Evolutionary conservation across 148 eudicot species (phyloP).

Genomic region (Silene uniflora): DNA sequence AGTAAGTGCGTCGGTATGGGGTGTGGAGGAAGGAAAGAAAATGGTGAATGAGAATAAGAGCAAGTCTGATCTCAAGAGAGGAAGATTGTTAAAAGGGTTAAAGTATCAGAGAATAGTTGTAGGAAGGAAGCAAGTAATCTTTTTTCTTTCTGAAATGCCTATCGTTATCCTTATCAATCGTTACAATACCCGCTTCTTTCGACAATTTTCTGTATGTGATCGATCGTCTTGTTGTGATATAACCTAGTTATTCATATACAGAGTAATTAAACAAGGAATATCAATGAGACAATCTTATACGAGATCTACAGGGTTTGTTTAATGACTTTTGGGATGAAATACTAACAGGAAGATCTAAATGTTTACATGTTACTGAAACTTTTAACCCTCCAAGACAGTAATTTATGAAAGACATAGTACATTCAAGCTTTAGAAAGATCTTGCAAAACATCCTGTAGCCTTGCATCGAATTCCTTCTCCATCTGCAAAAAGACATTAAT

Average conservation of each 20-base stretch:
- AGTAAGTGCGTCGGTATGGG: slow-evolving; percentile 10
- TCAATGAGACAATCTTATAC: too few species aligned
- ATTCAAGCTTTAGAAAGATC: not conserved
- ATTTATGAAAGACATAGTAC: not conserved
- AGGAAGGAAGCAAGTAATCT: slow-evolving; percentile 64
- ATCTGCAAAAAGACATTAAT: not conserved
- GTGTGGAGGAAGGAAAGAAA: slow-evolving; percentile 16
- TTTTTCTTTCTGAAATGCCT: slow-evolving; percentile 28
- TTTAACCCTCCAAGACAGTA: not conserved
- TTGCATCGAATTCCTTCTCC: not conserved
- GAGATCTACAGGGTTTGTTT: not conserved
- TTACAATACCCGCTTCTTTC: not conserved
- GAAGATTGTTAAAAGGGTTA: slow-evolving; percentile 39
- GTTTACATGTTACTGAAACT: not conserved
- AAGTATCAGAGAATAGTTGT: slow-evolving; percentile 49
- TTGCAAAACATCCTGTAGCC: not conserved
- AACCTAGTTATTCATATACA: too few species aligned
- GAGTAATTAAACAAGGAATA: too few species aligned
- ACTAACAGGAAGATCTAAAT: not conserved
- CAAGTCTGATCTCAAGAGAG: slow-evolving; percentile 16
- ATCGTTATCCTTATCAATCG: not conserved
- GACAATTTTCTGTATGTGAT: too few species aligned
- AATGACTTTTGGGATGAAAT: not conserved
- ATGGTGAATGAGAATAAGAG: slow-evolving; percentile 19
- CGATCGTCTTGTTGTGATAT: too few species aligned